Evolutionary conservation across 768 basidiomycete species (phyloP).

Genomic region (Hericium alpestre): DNA sequence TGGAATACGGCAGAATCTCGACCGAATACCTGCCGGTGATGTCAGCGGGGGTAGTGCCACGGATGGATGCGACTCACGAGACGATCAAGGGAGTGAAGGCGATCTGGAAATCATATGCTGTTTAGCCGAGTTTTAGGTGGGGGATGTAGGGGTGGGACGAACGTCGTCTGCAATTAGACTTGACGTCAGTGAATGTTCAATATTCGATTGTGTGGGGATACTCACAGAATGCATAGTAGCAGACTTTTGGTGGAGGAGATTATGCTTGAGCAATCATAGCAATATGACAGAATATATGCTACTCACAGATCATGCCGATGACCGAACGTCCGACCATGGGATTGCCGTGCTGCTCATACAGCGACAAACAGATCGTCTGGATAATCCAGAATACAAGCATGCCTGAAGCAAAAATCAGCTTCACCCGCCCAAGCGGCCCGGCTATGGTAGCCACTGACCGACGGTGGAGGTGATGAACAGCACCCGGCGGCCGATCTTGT

Average conservation of each 20-base stretch:
- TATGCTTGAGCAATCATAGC: neutral
- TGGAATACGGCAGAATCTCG: conserved; percentile 32
- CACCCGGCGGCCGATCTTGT: conserved; percentile 18
- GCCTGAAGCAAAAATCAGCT: neutral
- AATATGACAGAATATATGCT: neutral
- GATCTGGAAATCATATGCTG: conserved; percentile 7
- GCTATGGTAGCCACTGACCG: conserved; percentile 13
- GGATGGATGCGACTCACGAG: conserved; percentile 1
- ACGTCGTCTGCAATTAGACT: neutral
- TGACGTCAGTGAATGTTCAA: conserved; percentile 7
- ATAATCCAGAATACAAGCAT: conserved; percentile 31
- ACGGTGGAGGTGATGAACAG: conserved; percentile 2
- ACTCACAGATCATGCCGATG: conserved; percentile 29
- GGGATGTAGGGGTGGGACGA: neutral
- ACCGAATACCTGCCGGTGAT: conserved; percentile 21
- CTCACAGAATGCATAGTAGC: neutral
- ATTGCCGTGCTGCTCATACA: conserved; percentile 20
- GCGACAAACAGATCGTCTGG: conserved; percentile 27
- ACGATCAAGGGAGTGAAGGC: conserved; percentile 30
- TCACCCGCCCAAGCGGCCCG: no score
- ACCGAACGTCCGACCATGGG: conserved; percentile 29
- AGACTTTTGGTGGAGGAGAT: neutral
- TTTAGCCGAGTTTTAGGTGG: neutral
- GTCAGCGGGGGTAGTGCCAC: neutral
- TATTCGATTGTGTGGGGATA: neutral